A percentile compares a stretch with the other conserved stretches of the same genome.
Evolutionary conservation across 345 rosid species (phyloP).

Genomic region (Schrenkiella parvula): DNA sequence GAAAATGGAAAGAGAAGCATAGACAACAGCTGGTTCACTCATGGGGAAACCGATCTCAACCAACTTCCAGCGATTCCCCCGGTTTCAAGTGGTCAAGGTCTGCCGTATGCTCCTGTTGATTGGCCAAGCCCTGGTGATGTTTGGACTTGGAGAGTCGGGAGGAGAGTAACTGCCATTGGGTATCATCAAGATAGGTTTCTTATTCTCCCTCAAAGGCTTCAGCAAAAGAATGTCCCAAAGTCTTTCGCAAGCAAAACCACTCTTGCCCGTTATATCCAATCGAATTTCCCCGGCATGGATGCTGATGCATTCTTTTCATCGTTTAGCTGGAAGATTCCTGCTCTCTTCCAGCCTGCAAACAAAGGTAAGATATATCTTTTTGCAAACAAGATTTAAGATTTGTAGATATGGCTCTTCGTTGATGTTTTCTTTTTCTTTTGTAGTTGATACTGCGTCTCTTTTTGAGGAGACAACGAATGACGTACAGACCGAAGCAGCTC

Average conservation of each 20-base stretch:
- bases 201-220: constrained; percentile 54
- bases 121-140: constrained; percentile 36
- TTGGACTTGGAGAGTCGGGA: constrained; percentile 76
- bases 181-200: constrained; percentile 60
- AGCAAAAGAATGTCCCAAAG: constrained; percentile 12
- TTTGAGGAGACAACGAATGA: constrained; percentile 33
- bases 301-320: constrained; percentile 60
- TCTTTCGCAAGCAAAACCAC: constrained; percentile 62
- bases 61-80: constrained; percentile 30
- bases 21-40: constrained; percentile 24
- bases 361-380: constrained; percentile 51
- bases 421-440: background rate
- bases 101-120: constrained; percentile 33
- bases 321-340: constrained; percentile 82
- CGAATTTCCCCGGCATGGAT: constrained; percentile 54
- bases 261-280: constrained; percentile 44
- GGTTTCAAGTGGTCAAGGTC: constrained; percentile 29
- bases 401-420: too few species aligned
- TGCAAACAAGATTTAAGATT: too few species aligned
- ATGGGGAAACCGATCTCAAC: constrained; percentile 29
- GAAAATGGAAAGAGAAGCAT: constrained; percentile 33
- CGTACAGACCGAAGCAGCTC: constrained; percentile 2
- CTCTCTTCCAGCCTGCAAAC: constrained; percentile 32
- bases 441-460: constrained; percentile 34
- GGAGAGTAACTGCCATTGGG: constrained; percentile 50